phyloP scores from a whole-genome alignment of 345 rosid genomes.

The Euclidium syriacum region DNA sequence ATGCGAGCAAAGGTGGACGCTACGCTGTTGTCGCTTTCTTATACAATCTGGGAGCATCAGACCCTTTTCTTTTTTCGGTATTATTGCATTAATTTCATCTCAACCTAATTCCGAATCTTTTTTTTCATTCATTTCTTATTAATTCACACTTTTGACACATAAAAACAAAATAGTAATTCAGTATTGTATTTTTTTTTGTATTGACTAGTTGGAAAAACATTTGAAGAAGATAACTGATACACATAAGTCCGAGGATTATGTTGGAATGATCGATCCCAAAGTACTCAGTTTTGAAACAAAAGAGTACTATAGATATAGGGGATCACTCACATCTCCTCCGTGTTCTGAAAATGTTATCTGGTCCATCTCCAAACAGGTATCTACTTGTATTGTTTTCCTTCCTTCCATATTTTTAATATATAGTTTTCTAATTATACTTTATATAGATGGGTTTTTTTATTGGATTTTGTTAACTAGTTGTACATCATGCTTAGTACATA shows the following conservation, averaged over 20 bases:
- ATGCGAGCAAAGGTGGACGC: constrained; percentile 31
- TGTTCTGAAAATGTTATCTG: constrained; percentile 67
- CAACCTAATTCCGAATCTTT: background rate
- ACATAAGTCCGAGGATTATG: constrained; percentile 17
- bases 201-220: constrained; percentile 36
- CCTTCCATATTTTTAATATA: background rate
- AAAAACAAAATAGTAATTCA: background rate
- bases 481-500: too few relatives aligned
- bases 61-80: constrained; percentile 57
- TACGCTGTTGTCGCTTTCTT: constrained; percentile 47
- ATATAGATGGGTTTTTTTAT: background rate
- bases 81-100: constrained; percentile 8
- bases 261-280: constrained; percentile 47
- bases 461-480: too few relatives aligned
- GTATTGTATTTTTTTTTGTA: background rate
- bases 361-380: constrained; percentile 57
- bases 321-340: constrained; percentile 86
- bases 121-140: background rate
- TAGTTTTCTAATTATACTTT: background rate
- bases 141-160: background rate
- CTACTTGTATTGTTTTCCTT: background rate
- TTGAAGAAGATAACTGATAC: constrained; percentile 32
- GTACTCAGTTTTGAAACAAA: constrained; percentile 39
- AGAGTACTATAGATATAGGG: constrained; percentile 60
- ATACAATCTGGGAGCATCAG: constrained; percentile 43